phyloP scores from a whole-genome alignment of 1,284 basidiomycete genomes.

The Pholiota adiposa region DNA sequence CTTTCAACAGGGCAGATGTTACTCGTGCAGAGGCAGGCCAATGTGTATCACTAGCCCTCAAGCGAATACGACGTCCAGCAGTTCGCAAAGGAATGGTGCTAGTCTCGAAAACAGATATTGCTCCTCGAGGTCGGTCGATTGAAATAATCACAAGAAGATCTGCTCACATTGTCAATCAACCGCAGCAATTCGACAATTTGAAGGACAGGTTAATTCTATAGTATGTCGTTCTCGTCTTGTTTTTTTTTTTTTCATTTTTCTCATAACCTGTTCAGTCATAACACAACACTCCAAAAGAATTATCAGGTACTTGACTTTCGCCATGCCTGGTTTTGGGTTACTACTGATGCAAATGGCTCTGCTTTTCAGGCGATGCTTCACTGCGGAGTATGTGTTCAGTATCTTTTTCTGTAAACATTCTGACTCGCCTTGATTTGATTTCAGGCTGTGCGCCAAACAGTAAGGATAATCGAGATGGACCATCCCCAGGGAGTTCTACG shows the following conservation, averaged over 20 bases:
- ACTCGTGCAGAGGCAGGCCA: conserved; percentile 91
- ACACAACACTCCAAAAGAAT: conserved; percentile 88
- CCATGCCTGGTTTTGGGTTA: not conserved
- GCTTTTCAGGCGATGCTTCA: conserved; percentile 88
- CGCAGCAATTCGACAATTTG: conserved; percentile 80
- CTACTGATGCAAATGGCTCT: conserved; percentile 8
- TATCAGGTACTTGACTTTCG: conserved; percentile 69
- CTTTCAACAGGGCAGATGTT: conserved; percentile 72
- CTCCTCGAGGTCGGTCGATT: conserved; percentile 67
- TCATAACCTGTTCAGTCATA: conserved; percentile 78
- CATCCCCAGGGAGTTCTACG: conserved; percentile 86
- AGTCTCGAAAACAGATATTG: conserved; percentile 78
- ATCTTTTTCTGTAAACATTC: not conserved
- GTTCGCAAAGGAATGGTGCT: conserved; percentile 97
- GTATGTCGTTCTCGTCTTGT: conserved; percentile 36
- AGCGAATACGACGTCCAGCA: conserved; percentile 81
- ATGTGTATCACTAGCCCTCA: conserved; percentile 92
- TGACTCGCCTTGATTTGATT: conserved; percentile 4
- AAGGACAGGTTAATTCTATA: conserved; percentile 87
- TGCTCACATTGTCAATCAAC: too few relatives aligned
- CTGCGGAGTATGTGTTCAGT: conserved; percentile 64
- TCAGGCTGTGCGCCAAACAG: conserved; percentile 87
- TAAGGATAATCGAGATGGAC: conserved; percentile 87
- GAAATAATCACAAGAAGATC: too few relatives aligned
- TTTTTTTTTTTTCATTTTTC: conserved; percentile 24